A percentile compares a stretch with the other conserved stretches of the same genome.
These are phyloP conservation scores for Yamadazyma mexicana DNA, from an alignment of 1,139 yeast genomes.

Conservation along the genomic window DNA sequence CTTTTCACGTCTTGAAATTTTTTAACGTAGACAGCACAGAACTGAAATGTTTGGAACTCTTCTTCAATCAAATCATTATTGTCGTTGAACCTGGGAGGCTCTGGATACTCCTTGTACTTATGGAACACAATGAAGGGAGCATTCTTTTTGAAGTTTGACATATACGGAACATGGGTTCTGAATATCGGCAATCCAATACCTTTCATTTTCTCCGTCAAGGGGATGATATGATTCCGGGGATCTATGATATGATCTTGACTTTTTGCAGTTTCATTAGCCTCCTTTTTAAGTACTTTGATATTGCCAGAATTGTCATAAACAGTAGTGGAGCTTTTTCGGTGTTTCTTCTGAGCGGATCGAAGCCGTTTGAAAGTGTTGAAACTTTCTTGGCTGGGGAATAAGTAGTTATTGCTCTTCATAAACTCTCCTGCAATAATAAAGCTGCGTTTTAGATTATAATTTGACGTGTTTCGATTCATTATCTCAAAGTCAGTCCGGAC, in stretches of 20 bases:
- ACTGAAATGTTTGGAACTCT: constrained; percentile 33
- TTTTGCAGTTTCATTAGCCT: constrained; percentile 7
- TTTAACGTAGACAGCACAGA: constrained; percentile 35
- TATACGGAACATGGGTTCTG: constrained; percentile 35
- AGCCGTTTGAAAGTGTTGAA: constrained; percentile 32
- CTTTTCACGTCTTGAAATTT: constrained; percentile 29
- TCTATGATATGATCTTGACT: constrained; percentile 20
- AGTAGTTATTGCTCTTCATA: constrained; percentile 28
- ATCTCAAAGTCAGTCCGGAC: constrained; percentile 11
- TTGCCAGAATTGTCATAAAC: constrained; percentile 25
- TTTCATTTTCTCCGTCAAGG: constrained; percentile 28
- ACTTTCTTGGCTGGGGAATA: constrained; percentile 33
- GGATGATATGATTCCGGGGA: constrained; percentile 33
- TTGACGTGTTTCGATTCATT: constrained; percentile 17
- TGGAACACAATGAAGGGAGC: constrained; percentile 37
- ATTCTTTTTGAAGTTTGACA: constrained; percentile 37
- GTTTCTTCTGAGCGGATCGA: constrained; percentile 23
- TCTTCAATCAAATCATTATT: constrained; percentile 14
- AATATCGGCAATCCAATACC: constrained; percentile 43
- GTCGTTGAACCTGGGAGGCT: constrained; percentile 20
- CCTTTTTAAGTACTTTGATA: constrained; percentile 17
- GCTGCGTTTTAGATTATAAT: constrained; percentile 29
- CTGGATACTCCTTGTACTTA: constrained; percentile 32
- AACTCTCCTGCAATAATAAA: constrained; percentile 34
- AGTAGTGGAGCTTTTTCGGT: constrained; percentile 22